phyloP scores from a whole-genome alignment of 768 basidiomycete genomes.

The Lanmaoa pseudosensibilis region DNA sequence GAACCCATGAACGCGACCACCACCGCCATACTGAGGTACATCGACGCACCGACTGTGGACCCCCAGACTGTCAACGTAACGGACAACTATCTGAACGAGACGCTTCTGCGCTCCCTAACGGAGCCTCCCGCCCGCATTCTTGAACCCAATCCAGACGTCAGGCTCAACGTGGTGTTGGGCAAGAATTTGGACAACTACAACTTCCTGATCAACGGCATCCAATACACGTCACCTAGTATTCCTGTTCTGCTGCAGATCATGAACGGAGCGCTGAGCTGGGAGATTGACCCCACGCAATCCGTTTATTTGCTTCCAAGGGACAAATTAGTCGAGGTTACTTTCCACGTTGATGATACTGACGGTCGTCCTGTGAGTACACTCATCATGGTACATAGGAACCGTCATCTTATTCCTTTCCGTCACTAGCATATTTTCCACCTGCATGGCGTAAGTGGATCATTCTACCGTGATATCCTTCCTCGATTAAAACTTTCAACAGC shows the following conservation, averaged over 20 bases:
- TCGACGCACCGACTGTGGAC: slow-evolving; percentile 12
- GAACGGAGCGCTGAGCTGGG: slow-evolving; percentile 17
- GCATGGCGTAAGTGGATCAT: slow-evolving; percentile 17
- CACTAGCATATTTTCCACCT: slow-evolving; percentile 24
- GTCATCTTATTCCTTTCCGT: neutral
- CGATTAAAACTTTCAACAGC: slow-evolving; percentile 26
- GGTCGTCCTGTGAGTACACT: slow-evolving; percentile 32
- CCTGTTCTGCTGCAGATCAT: slow-evolving; percentile 24
- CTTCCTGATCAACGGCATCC: slow-evolving; percentile 15
- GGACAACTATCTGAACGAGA: slow-evolving; percentile 14
- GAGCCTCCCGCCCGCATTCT: slow-evolving; percentile 11
- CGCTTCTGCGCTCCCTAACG: slow-evolving; percentile 15
- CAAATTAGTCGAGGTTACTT: slow-evolving; percentile 18
- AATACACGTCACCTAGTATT: slow-evolving; percentile 13
- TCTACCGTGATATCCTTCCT: neutral
- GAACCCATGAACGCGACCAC: neutral
- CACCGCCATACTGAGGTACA: slow-evolving; percentile 20
- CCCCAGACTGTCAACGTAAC: slow-evolving; percentile 6
- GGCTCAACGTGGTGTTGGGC: slow-evolving; percentile 15
- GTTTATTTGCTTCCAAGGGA: slow-evolving; percentile 16
- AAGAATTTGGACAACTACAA: slow-evolving; percentile 7
- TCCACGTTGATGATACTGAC: slow-evolving; percentile 6
- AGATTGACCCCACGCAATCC: slow-evolving; percentile 7
- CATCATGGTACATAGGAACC: no score
- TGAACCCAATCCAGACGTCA: slow-evolving; percentile 20